Percentiles rank a stretch among this genome's conserved stretches.
phyloP scores from a whole-genome alignment of 768 basidiomycete species.

The Leccinellum rugosiceps region DNA sequence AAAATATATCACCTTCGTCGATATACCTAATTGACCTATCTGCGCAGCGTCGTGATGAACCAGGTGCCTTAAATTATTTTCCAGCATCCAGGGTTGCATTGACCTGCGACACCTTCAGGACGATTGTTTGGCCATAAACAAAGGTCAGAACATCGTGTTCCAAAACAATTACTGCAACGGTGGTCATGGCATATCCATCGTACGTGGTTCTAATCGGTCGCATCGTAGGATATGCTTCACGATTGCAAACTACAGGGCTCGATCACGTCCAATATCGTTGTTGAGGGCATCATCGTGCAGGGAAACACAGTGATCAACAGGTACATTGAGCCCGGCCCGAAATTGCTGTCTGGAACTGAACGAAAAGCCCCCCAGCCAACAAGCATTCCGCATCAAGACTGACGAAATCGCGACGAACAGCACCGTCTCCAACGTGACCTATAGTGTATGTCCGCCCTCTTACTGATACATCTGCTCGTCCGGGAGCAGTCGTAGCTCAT shows the following conservation, averaged over 20 bases:
- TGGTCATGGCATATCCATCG: constrained; percentile 65
- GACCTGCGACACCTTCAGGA: constrained; percentile 34
- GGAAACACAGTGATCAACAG: constrained; percentile 49
- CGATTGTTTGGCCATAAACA: constrained; percentile 57
- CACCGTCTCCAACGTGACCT: constrained; percentile 49
- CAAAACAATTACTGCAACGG: constrained; percentile 51
- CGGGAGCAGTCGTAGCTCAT: neutral
- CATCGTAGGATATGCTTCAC: neutral
- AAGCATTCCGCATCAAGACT: constrained; percentile 61
- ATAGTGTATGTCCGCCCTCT: constrained; percentile 32
- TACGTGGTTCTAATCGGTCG: neutral
- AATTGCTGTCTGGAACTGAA: neutral
- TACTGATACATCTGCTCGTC: neutral
- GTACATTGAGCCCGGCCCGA: neutral
- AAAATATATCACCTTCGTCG: neutral
- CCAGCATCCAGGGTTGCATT: neutral
- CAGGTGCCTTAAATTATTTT: constrained; percentile 7
- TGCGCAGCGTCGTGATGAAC: constrained; percentile 16
- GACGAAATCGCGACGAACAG: constrained; percentile 42
- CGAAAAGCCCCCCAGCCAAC: constrained; percentile 35
- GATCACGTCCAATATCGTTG: constrained; percentile 43
- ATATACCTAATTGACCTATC: neutral
- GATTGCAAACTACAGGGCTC: constrained; percentile 41
- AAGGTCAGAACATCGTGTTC: constrained; percentile 44
- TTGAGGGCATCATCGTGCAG: constrained; percentile 47